phyloP scores from a whole-genome alignment of 768 basidiomycete genomes.

The Wakefieldia striispora region DNA sequence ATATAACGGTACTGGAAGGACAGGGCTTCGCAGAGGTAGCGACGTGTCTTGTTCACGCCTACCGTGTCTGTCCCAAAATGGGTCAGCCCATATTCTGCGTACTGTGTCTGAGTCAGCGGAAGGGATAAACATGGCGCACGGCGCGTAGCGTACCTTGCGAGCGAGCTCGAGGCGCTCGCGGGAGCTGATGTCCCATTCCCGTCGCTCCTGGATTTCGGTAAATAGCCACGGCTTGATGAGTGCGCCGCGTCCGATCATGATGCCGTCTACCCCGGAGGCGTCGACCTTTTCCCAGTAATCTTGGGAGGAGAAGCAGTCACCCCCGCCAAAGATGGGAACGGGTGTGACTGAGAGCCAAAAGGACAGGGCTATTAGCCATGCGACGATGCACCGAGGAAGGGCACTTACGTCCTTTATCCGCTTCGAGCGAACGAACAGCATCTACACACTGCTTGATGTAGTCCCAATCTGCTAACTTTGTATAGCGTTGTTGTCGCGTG shows the following conservation, averaged over 20 bases:
- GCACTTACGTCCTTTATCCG: constrained; percentile 64
- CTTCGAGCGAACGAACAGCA: constrained; percentile 68
- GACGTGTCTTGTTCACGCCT: constrained; percentile 86
- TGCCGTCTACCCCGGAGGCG: constrained; percentile 82
- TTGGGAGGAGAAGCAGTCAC: constrained; percentile 88
- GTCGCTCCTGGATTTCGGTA: constrained; percentile 87
- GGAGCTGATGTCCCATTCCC: constrained; percentile 93
- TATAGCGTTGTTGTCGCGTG: constrained; percentile 92
- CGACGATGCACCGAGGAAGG: not conserved
- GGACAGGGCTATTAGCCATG: not conserved
- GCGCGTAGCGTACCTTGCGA: constrained; percentile 51
- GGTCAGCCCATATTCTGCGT: constrained; percentile 81
- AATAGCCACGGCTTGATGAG: constrained; percentile 97
- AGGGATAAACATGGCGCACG: not conserved
- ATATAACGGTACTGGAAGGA: constrained; percentile 97
- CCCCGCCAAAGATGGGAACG: constrained; percentile 95
- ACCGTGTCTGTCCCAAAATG: constrained; percentile 86
- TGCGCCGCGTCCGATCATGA: constrained; percentile 95
- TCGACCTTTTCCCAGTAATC: constrained; percentile 80
- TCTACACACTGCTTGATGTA: constrained; percentile 89
- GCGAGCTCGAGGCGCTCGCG: constrained; percentile 80
- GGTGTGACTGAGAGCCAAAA: constrained; percentile 52
- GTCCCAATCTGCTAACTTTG: constrained; percentile 89
- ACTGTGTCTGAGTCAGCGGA: constrained; percentile 43
- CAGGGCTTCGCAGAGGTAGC: constrained; percentile 92